phyloP scores from a whole-genome alignment of 202 grass and related monocot species.

The Saccharum hybrid region DNA sequence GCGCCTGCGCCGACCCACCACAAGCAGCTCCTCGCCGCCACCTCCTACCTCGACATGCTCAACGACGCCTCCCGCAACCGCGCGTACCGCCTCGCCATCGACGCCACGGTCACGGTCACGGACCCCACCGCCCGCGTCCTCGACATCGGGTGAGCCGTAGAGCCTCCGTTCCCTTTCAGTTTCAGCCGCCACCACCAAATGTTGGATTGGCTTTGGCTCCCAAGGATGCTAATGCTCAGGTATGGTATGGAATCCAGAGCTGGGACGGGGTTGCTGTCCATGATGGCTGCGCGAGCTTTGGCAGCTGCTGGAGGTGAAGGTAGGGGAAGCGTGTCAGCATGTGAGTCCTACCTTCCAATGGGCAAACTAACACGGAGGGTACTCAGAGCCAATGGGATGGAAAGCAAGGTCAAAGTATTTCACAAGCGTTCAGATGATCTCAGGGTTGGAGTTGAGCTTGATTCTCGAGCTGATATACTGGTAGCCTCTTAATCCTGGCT shows the following conservation, averaged over 20 bases:
- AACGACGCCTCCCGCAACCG: conserved; percentile 77
- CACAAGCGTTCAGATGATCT: conserved; percentile 86
- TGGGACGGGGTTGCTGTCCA: conserved; percentile 88
- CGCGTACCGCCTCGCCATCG: conserved; percentile 74
- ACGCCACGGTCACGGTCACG: conserved; percentile 60
- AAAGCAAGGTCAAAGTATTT: conserved; percentile 73
- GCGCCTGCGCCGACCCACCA: conserved; percentile 30
- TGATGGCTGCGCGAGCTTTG: conserved; percentile 79
- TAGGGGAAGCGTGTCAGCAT: conserved; percentile 62
- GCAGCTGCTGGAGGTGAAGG: conserved; percentile 47
- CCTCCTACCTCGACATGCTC: conserved; percentile 96
- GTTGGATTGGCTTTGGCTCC: neutral
- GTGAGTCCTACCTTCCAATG: conserved; percentile 95
- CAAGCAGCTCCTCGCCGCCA: conserved; percentile 58
- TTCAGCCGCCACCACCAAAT: neutral
- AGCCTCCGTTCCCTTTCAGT: neutral
- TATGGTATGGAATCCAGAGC: conserved; percentile 55
- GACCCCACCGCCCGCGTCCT: conserved; percentile 69
- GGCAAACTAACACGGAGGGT: conserved; percentile 80
- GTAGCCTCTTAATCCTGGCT: conserved; percentile 24
- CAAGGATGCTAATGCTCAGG: conserved; percentile 31
- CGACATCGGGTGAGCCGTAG: conserved; percentile 76
- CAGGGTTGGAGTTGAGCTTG: conserved; percentile 60
- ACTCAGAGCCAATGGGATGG: conserved; percentile 70
- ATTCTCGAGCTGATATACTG: conserved; percentile 72